Conservation (phyloP, 495 filamentous ascomycete genomes). For the Usnea hakonensis region DNA sequence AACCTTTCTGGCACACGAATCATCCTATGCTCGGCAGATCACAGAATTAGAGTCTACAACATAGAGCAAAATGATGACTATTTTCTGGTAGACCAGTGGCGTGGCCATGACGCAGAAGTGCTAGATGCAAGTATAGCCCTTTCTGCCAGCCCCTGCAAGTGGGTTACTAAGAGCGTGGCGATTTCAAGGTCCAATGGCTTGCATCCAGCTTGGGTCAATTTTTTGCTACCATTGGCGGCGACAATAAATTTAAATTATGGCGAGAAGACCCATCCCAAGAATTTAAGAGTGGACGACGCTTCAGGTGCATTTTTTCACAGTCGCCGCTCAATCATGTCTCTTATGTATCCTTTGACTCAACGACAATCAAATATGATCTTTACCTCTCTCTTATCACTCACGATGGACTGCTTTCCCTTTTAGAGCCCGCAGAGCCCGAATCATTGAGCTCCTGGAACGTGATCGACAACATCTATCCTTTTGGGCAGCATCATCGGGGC, state of each 20-base stretch:
- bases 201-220: conserved; percentile 54
- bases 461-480: conserved; percentile 61
- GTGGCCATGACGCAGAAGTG: conserved; percentile 86
- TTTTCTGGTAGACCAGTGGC: conserved; percentile 79
- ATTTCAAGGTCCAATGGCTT: conserved; percentile 70
- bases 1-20: conserved; percentile 85
- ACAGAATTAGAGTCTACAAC: conserved; percentile 89
- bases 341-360: conserved; percentile 73
- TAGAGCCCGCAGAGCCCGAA: conserved; percentile 82
- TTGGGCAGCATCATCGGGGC: conserved; percentile 52
- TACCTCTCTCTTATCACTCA: conserved; percentile 78
- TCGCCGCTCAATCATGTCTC: conserved; percentile 51
- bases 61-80: conserved; percentile 65
- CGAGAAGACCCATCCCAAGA: conserved; percentile 73
- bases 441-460: conserved; percentile 66
- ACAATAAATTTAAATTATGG: conserved; percentile 84
- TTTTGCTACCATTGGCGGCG: conserved; percentile 67
- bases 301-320: conserved; percentile 55
- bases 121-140: conserved; percentile 55
- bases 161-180: conserved; percentile 5
- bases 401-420: conserved; percentile 69
- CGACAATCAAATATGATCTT: conserved; percentile 62
- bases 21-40: conserved; percentile 85
- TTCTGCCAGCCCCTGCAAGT: not conserved
- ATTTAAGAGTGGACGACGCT: conserved; percentile 64